phyloP scores from a whole-genome alignment of 108 stramenopile species.

The Skeletonema marinoi region DNA sequence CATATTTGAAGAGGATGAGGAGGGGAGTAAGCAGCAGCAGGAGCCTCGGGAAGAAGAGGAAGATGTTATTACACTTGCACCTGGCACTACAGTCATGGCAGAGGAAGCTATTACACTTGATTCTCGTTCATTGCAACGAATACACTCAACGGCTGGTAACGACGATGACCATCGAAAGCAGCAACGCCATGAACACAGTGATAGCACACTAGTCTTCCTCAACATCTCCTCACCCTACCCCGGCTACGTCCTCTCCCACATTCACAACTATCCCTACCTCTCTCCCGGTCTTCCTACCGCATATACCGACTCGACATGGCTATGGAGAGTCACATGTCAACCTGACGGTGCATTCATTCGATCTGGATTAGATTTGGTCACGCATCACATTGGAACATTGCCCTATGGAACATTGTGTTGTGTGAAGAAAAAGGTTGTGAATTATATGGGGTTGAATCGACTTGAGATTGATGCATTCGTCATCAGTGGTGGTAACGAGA shows the following conservation, averaged over 20 bases:
- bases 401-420: constrained; percentile 71
- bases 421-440: constrained; percentile 70
- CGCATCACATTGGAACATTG: constrained; percentile 60
- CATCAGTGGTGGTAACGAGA: background rate
- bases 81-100: constrained; percentile 61
- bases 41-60: background rate
- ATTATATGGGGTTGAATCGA: constrained; percentile 74
- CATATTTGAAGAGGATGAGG: background rate
- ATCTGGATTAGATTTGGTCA: constrained; percentile 73
- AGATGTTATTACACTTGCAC: constrained; percentile 46
- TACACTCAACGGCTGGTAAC: constrained; percentile 6
- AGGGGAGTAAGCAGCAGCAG: background rate
- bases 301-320: constrained; percentile 52
- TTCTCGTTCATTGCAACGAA: constrained; percentile 33
- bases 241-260: constrained; percentile 54
- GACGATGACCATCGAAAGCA: background rate
- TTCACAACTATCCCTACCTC: constrained; percentile 63
- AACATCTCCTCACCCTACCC: constrained; percentile 36
- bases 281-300: constrained; percentile 56
- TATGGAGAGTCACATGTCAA: constrained; percentile 70
- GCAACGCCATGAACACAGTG: background rate
- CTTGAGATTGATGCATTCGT: constrained; percentile 44
- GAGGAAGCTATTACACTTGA: constrained; percentile 44
- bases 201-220: constrained; percentile 34
- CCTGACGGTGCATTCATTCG: constrained; percentile 81